Base-by-base conservation (phyloP, 148 eudicot species). In the Spergularia bocconei region DNA sequence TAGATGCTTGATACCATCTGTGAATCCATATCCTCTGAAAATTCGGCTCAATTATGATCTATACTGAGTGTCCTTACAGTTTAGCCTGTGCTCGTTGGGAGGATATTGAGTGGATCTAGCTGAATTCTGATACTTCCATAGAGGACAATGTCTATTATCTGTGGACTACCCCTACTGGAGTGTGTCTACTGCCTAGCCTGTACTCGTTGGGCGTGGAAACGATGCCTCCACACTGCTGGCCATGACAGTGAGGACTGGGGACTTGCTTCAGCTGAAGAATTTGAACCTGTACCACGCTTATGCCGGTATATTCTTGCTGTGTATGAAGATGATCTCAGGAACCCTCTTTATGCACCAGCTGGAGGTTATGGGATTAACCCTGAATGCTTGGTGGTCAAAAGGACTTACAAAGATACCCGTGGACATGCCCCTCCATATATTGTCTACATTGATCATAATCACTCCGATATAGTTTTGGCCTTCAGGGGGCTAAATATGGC, bases 161-260 rank as follows among this genome's bases (percentile, higher is more conserved):
- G 96, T 53, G 96, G 96, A 13, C 48, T 90, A 39, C 99, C 99
- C 67, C 81, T 92, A 38, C 81, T 95, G 20, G 99, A 92, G 83
- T 95, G 99, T 73, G 97, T 92, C 44, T 92, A 87, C 81, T 92
- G 97, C 84, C 47, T 92, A 81, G 99, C 85, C 1, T 95, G 99
- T 74, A 75, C 92, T 9, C 86, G 97, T 6, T 95, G 99, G 99
- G 90, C 87, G n/a, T 95, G 99, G 97, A 95, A 90, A 33, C 81
- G 97, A 38, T 90, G 93, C 76, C 89, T 91, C 58, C 88, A 91
- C 80, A 78, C 85, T 6, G 97, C 91, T 17, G 90, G 92, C 54
- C 97, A 92, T 78, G 99, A 96, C 67, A 92, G 99, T 63, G 94
- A 92, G 71, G 84, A 87, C 20, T 92, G 99, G 99, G 93, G 90